Conservation (phyloP, 345 rosid genomes). For the Boechera retrofracta region DNA sequence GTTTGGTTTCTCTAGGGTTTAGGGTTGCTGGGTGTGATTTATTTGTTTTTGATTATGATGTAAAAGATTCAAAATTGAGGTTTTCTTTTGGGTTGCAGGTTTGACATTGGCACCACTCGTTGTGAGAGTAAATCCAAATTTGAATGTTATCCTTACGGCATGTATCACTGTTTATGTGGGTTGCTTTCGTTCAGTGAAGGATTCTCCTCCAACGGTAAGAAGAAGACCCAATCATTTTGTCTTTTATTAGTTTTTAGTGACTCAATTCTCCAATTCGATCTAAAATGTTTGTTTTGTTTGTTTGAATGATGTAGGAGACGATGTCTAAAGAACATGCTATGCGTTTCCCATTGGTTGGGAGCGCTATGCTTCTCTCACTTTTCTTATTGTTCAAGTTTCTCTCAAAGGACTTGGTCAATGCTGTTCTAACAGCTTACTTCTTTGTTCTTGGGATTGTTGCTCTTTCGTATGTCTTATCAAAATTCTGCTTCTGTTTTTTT, state of each 20-base stretch:
- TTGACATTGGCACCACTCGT: conserved; percentile 90
- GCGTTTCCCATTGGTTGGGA: conserved; percentile 99
- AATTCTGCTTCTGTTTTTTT: neutral
- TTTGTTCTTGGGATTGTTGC: conserved; percentile 92
- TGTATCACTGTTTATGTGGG: conserved; percentile 93
- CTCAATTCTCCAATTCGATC: neutral
- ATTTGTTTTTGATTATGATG: neutral
- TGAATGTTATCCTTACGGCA: conserved; percentile 92
- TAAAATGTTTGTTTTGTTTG: conserved; percentile 16
- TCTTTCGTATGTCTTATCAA: conserved; percentile 75
- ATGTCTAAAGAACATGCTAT: conserved; percentile 98
- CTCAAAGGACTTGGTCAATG: conserved; percentile 93
- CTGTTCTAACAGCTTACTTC: conserved; percentile 93
- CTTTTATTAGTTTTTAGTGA: conserved; percentile 13
- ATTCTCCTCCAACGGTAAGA: conserved; percentile 83
- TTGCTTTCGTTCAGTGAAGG: conserved; percentile 97
- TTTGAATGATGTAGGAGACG: conserved; percentile 69
- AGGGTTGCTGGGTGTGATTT: conserved; percentile 26
- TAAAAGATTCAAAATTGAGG: conserved; percentile 20
- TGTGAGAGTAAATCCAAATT: conserved; percentile 84
- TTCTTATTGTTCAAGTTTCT: conserved; percentile 96
- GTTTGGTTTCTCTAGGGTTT: conserved; percentile 39
- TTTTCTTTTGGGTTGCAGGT: conserved; percentile 56
- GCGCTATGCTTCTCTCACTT: conserved; percentile 94
- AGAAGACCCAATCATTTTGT: conserved; percentile 22